phyloP scores from a whole-genome alignment of 2,329 filamentous ascomycete genomes.

The Tolypocladium cylindrosporum region DNA sequence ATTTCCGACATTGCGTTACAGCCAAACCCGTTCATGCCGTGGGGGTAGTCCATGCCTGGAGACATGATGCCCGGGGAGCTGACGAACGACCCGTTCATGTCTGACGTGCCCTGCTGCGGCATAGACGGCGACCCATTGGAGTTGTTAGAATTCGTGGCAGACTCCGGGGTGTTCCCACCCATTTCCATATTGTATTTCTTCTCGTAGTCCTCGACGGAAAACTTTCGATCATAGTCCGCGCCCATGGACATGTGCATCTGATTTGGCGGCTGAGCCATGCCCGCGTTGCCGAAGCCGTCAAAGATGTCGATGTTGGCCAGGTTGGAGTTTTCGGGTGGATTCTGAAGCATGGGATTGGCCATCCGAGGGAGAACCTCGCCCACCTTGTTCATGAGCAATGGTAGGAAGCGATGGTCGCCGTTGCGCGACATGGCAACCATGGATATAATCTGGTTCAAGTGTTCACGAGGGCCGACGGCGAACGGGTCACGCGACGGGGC shows the following conservation, averaged over 20 bases:
- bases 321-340: slow-evolving; percentile 43
- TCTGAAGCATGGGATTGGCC: slow-evolving; percentile 49
- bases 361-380: slow-evolving; percentile 58
- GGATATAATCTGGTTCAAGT: slow-evolving; percentile 59
- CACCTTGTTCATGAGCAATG: slow-evolving; percentile 66
- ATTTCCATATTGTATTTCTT: slow-evolving; percentile 27
- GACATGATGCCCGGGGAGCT: slow-evolving; percentile 45
- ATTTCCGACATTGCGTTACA: slow-evolving; percentile 40
- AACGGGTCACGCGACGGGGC: slow-evolving; percentile 53
- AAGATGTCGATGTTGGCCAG: slow-evolving; percentile 52
- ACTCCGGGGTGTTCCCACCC: slow-evolving; percentile 23
- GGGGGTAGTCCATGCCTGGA: slow-evolving; percentile 38
- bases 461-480: slow-evolving; percentile 58
- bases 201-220: slow-evolving; percentile 31
- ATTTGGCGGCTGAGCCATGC: slow-evolving; percentile 43
- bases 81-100: slow-evolving; percentile 39
- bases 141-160: slow-evolving; percentile 17
- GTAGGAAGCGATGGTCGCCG: slow-evolving; percentile 67
- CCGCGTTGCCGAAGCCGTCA: slow-evolving; percentile 54
- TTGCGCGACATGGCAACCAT: slow-evolving; percentile 62
- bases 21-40: slow-evolving; percentile 31
- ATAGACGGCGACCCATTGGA: slow-evolving; percentile 18
- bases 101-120: slow-evolving; percentile 14
- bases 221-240: slow-evolving; percentile 37
- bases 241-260: slow-evolving; percentile 34